Evolutionary conservation across 2,329 filamentous ascomycete genomes (phyloP).

Genomic region (Eurotiales sp.): DNA sequence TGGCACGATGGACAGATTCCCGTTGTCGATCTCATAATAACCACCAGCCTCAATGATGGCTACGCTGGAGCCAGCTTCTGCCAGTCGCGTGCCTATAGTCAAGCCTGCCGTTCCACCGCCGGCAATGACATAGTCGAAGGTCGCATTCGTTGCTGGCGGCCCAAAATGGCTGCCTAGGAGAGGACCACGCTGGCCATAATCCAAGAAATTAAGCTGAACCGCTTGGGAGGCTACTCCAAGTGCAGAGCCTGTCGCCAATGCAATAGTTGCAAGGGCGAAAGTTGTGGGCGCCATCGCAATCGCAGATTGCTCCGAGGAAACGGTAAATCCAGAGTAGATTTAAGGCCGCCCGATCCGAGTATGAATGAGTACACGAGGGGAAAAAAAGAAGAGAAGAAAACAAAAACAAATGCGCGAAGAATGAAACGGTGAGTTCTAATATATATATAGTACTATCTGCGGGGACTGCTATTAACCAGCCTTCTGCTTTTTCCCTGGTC

Average conservation of each 20-base stretch:
- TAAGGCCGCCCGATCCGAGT: too few relatives aligned
- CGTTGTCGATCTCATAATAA: conserved; percentile 34
- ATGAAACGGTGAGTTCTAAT: too few relatives aligned
- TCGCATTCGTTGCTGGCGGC: conserved; percentile 13
- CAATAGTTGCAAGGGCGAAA: background rate
- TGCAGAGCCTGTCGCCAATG: background rate
- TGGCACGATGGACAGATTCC: conserved; percentile 26
- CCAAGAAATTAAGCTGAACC: background rate
- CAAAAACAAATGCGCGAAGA: too few relatives aligned
- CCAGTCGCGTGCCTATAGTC: conserved; percentile 24
- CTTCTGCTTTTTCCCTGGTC: too few relatives aligned
- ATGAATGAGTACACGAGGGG: too few relatives aligned
- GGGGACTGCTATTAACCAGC: too few relatives aligned
- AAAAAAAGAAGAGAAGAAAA: too few relatives aligned
- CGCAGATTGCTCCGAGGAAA: background rate
- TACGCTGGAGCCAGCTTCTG: conserved; percentile 23
- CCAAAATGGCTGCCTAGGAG: conserved; percentile 15
- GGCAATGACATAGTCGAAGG: conserved; percentile 27
- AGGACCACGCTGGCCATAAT: conserved; percentile 2
- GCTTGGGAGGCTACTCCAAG: background rate
- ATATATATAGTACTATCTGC: too few relatives aligned
- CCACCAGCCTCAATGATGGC: conserved; percentile 19
- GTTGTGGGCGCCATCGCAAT: background rate
- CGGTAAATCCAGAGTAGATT: too few relatives aligned
- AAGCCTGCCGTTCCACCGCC: conserved; percentile 33